A percentile compares a stretch with the other conserved stretches of the same genome.
Evolutionary conservation across 192 early-diverging fungal genomes (phyloP).

Genomic region (Allomyces javanicus): DNA sequence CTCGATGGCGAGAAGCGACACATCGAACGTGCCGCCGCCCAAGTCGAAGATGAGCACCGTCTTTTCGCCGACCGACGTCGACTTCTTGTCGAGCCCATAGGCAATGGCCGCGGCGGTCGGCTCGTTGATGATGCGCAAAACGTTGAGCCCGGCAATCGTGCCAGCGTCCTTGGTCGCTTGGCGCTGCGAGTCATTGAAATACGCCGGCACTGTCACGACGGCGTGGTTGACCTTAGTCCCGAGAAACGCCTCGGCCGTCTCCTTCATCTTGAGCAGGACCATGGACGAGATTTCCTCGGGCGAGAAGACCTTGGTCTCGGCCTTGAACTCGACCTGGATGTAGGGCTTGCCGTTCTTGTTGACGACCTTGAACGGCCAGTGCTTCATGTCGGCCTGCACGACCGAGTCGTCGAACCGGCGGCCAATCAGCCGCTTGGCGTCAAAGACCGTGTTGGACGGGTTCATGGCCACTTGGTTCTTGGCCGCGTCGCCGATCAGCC

Average conservation of each 20-base stretch:
- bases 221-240: slow-evolving; percentile 67
- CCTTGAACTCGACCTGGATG: slow-evolving; percentile 88
- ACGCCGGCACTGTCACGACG: slow-evolving; percentile 93
- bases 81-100: slow-evolving; percentile 96
- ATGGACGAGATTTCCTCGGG: slow-evolving; percentile 95
- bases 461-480: slow-evolving; percentile 99
- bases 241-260: slow-evolving; percentile 84
- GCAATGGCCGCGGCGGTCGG: slow-evolving; percentile 98
- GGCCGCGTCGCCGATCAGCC: slow-evolving; percentile 96
- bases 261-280: slow-evolving; percentile 96
- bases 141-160: slow-evolving; percentile 86
- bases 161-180: slow-evolving; percentile 99
- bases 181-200: slow-evolving; percentile 99
- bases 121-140: slow-evolving; percentile 99
- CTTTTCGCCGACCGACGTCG: slow-evolving; percentile 42
- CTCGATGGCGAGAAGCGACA: slow-evolving; percentile 89
- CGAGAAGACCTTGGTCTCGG: slow-evolving; percentile 88
- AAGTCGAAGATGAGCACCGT: slow-evolving; percentile 96
- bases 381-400: slow-evolving; percentile 98
- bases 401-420: slow-evolving; percentile 76
- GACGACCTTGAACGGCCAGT: slow-evolving; percentile 94
- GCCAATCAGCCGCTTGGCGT: slow-evolving; percentile 97
- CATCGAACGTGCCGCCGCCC: slow-evolving; percentile 95
- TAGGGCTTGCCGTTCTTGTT: slow-evolving; percentile 70
- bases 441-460: slow-evolving; percentile 95